phyloP scores from a whole-genome alignment of 306 rosid species.

The Oemleria cerasiformis region DNA sequence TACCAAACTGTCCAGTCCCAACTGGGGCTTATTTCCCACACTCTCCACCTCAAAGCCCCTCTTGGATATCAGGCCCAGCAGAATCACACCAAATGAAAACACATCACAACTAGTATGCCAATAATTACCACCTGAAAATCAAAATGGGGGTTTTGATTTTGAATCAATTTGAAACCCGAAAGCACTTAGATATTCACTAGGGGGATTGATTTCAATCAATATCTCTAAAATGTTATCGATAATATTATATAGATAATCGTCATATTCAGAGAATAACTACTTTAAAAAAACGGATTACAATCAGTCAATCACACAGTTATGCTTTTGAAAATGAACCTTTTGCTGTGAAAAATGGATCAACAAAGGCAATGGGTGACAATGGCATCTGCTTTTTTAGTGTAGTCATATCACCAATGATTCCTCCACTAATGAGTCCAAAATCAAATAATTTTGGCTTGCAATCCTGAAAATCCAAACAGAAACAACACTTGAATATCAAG shows the following conservation, averaged over 20 bases:
- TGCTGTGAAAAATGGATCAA: slow-evolving; percentile 44
- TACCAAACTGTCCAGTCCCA: slow-evolving; percentile 25
- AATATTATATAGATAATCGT: no score
- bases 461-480: slow-evolving; percentile 32
- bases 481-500: neutral
- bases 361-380: slow-evolving; percentile 21
- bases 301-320: neutral
- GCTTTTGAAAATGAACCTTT: slow-evolving; percentile 33
- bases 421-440: slow-evolving; percentile 25
- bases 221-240: neutral
- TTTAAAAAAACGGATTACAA: no score
- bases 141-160: neutral
- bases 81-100: slow-evolving; percentile 49
- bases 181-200: no score
- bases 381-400: slow-evolving; percentile 29
- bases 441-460: slow-evolving; percentile 48
- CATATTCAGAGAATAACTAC: neutral
- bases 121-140: slow-evolving; percentile 27
- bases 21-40: slow-evolving; percentile 8
- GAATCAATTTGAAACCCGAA: neutral
- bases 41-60: slow-evolving; percentile 26
- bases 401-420: slow-evolving; percentile 19
- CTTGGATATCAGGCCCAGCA: slow-evolving; percentile 50
- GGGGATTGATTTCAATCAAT: neutral
- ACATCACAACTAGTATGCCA: slow-evolving; percentile 51